Conservation (phyloP, 2,329 filamentous ascomycete genomes). For the Sclerotinia minor region DNA sequence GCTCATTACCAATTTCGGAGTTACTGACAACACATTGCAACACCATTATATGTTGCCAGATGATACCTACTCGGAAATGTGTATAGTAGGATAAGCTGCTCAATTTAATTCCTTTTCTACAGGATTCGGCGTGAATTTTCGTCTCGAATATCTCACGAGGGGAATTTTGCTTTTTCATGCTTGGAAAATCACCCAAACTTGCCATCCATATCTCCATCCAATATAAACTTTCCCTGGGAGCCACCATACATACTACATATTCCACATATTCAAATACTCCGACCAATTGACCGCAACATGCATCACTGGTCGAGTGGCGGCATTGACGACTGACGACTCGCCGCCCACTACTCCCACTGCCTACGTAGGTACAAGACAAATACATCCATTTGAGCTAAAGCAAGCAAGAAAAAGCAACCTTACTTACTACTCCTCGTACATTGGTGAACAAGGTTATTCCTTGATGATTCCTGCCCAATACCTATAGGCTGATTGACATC, state of each 20-base stretch:
- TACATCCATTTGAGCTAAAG: background rate
- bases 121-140: slow-evolving; percentile 1
- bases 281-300: slow-evolving; percentile 9
- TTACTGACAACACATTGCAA: slow-evolving; percentile 20
- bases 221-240: slow-evolving; percentile 7
- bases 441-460: slow-evolving; percentile 26
- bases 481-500: slow-evolving; percentile 18
- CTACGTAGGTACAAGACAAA: background rate
- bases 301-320: slow-evolving; percentile 8
- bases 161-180: slow-evolving; percentile 6
- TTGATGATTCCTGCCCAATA: slow-evolving; percentile 39
- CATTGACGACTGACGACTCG: slow-evolving; percentile 13
- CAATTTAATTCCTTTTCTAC: background rate
- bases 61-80: background rate
- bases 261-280: background rate
- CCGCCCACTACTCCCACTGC: slow-evolving; percentile 8
- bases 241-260: slow-evolving; percentile 9
- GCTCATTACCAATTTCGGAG: slow-evolving; percentile 1
- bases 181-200: slow-evolving; percentile 13
- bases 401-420: slow-evolving; percentile 15
- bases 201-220: slow-evolving; percentile 7
- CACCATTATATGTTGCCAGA: slow-evolving; percentile 6
- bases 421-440: background rate
- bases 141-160: background rate
- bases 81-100: slow-evolving; percentile 11